These are phyloP conservation scores for Elaphomyces granulatus DNA, from an alignment of 495 filamentous ascomycete genomes.

Conservation along the genomic window DNA sequence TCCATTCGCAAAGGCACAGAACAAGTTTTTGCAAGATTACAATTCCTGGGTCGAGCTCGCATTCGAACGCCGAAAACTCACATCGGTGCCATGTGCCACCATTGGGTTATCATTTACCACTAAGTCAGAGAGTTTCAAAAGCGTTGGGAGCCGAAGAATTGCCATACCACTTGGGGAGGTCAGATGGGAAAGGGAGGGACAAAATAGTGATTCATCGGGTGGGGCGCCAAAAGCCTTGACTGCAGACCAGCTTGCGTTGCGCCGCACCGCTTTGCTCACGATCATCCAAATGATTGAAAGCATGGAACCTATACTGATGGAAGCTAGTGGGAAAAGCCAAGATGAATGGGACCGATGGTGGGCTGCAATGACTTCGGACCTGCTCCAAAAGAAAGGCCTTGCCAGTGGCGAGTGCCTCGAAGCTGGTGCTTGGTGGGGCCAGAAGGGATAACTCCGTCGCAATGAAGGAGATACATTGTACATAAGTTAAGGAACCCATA, in stretches of 20 bases:
- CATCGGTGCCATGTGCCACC: constrained; percentile 64
- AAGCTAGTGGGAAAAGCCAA: constrained; percentile 68
- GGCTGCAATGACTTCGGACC: constrained; percentile 69
- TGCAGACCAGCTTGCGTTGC: constrained; percentile 55
- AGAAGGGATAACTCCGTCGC: constrained; percentile 40
- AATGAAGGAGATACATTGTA: no score
- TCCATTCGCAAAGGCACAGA: constrained; percentile 60
- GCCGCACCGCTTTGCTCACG: constrained; percentile 64
- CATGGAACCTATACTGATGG: constrained; percentile 69
- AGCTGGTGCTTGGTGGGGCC: constrained; percentile 88
- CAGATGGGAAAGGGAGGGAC: constrained; percentile 67
- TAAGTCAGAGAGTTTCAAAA: constrained; percentile 56
- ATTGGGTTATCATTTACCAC: constrained; percentile 67
- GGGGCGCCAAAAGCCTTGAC: constrained; percentile 39
- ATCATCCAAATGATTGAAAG: constrained; percentile 80
- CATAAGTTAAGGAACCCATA: no score
- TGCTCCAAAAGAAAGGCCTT: constrained; percentile 64
- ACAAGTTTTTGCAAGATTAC: constrained; percentile 69
- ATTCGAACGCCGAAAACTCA: constrained; percentile 54
- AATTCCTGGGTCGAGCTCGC: constrained; percentile 71
- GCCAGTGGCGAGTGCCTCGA: constrained; percentile 82
- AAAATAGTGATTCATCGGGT: constrained; percentile 25
- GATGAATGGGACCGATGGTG: constrained; percentile 92
- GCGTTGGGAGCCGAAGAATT: constrained; percentile 57
- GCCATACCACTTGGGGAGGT: constrained; percentile 78